Evolutionary conservation across 2,329 filamentous ascomycete genomes (phyloP).

Genomic region (Juglanconis juglandina): DNA sequence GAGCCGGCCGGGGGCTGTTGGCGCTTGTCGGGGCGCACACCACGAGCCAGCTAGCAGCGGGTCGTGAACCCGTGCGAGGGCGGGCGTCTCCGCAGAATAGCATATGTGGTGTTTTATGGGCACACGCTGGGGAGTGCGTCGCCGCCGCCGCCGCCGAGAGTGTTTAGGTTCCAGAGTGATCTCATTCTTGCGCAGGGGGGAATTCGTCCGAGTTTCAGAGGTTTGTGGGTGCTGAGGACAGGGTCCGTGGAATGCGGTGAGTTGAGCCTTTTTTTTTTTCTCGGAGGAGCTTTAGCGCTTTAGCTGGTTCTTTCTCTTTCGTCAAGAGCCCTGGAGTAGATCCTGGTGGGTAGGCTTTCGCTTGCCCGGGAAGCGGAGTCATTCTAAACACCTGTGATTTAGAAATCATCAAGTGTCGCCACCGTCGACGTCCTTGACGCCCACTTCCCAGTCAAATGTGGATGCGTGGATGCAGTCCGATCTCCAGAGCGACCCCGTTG

Average conservation of each 20-base stretch:
- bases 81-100: slow-evolving; percentile 46
- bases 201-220: not conserved
- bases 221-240: not conserved
- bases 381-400: too few relatives aligned
- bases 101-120: slow-evolving; percentile 49
- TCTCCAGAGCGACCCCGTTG: not conserved
- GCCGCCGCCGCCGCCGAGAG: slow-evolving; percentile 21
- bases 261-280: not conserved
- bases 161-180: slow-evolving; percentile 28
- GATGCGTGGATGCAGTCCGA: not conserved
- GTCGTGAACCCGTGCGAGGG: slow-evolving; percentile 36
- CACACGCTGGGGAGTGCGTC: slow-evolving; percentile 33
- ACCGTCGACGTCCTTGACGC: not conserved
- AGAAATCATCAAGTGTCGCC: slow-evolving; percentile 19
- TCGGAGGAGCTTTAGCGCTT: too few relatives aligned
- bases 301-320: too few relatives aligned
- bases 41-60: slow-evolving; percentile 46
- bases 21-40: slow-evolving; percentile 55
- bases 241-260: slow-evolving; percentile 4
- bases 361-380: too few relatives aligned
- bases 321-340: slow-evolving; percentile 30
- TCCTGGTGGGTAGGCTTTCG: slow-evolving; percentile 24
- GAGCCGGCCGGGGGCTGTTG: slow-evolving; percentile 44
- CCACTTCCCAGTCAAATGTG: not conserved
- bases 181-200: slow-evolving; percentile 1